A percentile compares a stretch with the other conserved stretches of the same genome.
Evolutionary conservation across 495 filamentous ascomycete genomes (phyloP).

Genomic region (Neurospora cerealis): DNA sequence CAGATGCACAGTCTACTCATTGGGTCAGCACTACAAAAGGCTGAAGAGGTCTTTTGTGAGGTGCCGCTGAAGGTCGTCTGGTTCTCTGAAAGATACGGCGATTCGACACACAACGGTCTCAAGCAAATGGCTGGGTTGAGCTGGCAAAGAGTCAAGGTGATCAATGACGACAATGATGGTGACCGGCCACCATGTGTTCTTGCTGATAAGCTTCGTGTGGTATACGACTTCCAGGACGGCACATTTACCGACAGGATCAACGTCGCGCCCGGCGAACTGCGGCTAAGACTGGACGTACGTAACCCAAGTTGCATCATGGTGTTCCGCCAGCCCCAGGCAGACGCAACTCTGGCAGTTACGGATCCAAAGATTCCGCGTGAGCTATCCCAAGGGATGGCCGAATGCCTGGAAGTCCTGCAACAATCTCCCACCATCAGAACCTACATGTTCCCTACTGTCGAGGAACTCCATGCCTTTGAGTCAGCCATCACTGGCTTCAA

Average conservation of each 20-base stretch:
- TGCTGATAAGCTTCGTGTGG: conserved; percentile 59
- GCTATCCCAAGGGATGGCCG: conserved; percentile 40
- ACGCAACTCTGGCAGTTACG: conserved; percentile 57
- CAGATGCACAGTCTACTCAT: conserved; percentile 57
- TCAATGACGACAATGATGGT: conserved; percentile 44
- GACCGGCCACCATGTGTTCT: conserved; percentile 48
- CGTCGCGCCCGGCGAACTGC: conserved; percentile 64
- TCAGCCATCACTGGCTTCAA: conserved; percentile 64
- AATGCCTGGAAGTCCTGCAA: conserved; percentile 38
- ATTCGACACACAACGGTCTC: conserved; percentile 27
- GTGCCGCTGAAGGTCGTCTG: conserved; percentile 49
- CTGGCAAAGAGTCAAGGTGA: conserved; percentile 39
- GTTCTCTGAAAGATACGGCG: conserved; percentile 48
- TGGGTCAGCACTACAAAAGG: conserved; percentile 48
- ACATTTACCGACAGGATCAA: conserved; percentile 67
- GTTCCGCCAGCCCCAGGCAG: conserved; percentile 53
- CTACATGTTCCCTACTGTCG: conserved; percentile 40
- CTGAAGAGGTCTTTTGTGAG: conserved; percentile 54
- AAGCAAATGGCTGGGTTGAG: conserved; percentile 35
- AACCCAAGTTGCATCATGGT: conserved; percentile 52
- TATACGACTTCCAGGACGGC: conserved; percentile 55
- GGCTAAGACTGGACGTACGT: conserved; percentile 48
- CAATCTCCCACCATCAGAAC: conserved; percentile 38
- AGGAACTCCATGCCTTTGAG: conserved; percentile 68
- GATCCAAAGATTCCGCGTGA: conserved; percentile 53